phyloP scores from a whole-genome alignment of 2,329 filamentous ascomycete species.

The Colletotrichum melonis region DNA sequence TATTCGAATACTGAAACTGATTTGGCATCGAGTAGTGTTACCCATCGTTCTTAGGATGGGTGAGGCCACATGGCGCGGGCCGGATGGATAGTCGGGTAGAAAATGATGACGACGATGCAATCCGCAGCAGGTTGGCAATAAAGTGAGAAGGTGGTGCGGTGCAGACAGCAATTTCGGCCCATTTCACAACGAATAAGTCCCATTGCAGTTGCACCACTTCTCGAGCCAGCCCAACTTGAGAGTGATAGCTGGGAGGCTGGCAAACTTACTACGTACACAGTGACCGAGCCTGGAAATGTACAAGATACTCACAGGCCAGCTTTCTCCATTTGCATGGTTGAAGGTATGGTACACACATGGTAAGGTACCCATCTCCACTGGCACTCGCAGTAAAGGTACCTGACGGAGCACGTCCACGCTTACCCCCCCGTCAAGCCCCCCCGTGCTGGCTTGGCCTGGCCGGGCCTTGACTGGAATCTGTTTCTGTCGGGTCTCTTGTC shows the following conservation, averaged over 20 bases:
- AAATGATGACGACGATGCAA: conserved; percentile 25
- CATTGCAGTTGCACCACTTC: not conserved
- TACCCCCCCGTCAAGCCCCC: conserved; percentile 21
- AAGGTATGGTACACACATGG: not conserved
- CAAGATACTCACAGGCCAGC: conserved; percentile 18
- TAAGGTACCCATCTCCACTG: conserved; percentile 3
- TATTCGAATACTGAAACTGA: not conserved
- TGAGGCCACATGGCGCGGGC: not conserved
- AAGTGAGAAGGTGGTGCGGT: conserved; percentile 8
- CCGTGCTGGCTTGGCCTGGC: conserved; percentile 29
- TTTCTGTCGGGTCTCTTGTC: conserved; percentile 43
- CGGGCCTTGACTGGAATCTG: conserved; percentile 37
- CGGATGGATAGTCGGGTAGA: not conserved
- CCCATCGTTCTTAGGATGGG: not conserved
- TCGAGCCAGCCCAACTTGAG: too few species aligned
- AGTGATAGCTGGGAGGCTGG: not conserved
- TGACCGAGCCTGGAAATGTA: not conserved
- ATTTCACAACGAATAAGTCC: not conserved
- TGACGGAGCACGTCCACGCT: conserved; percentile 18
- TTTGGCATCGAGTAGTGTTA: not conserved
- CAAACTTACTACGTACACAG: too few species aligned
- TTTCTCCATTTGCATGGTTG: not conserved
- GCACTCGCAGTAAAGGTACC: not conserved
- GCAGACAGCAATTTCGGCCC: conserved; percentile 7
- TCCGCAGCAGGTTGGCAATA: conserved; percentile 4